Evolutionary conservation across 352 stramenopile genomes (phyloP).

Genomic region (Globisporangium mamillatum): DNA sequence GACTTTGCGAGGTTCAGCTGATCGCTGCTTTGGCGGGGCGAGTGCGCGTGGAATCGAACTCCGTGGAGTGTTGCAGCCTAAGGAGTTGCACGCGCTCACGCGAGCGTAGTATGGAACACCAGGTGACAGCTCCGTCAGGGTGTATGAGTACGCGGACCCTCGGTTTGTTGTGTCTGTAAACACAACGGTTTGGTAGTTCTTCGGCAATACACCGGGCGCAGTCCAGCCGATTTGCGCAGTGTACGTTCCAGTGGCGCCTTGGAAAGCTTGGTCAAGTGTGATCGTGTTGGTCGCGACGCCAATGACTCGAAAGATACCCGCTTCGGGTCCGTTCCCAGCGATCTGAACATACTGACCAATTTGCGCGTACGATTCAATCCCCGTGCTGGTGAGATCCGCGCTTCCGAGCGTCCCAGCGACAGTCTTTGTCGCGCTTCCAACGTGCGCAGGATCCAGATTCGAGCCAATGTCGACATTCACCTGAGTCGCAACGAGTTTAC

Average conservation of each 20-base stretch:
- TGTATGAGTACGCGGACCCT: conserved; percentile 35
- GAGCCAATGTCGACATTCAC: conserved; percentile 38
- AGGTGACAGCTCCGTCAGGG: conserved; percentile 60
- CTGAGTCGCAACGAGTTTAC: conserved; percentile 32
- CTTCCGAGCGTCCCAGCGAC: conserved; percentile 29
- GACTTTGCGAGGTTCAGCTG: conserved; percentile 77
- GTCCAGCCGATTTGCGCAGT: conserved; percentile 55
- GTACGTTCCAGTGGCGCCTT: conserved; percentile 34
- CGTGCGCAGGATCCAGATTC: conserved; percentile 38
- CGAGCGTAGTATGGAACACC: conserved; percentile 84
- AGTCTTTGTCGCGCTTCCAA: conserved; percentile 37
- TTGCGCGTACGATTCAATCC: conserved; percentile 32
- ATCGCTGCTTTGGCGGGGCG: conserved; percentile 83
- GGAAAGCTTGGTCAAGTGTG: conserved; percentile 46
- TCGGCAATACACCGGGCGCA: conserved; percentile 50
- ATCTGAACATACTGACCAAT: conserved; percentile 62
- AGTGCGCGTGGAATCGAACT: conserved; percentile 68
- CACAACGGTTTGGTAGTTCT: conserved; percentile 51
- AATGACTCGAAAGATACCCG: conserved; percentile 45
- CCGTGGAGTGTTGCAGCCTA: conserved; percentile 87
- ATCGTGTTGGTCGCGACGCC: conserved; percentile 46
- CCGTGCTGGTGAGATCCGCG: conserved; percentile 34
- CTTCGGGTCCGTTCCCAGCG: conserved; percentile 26
- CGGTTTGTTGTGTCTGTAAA: not conserved
- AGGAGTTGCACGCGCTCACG: conserved; percentile 87